Evolutionary conservation across 2,329 filamentous ascomycete species (phyloP), one percentile per base, ranked within the genome.

Genomic region (Neonectria neomacrospora): DNA sequence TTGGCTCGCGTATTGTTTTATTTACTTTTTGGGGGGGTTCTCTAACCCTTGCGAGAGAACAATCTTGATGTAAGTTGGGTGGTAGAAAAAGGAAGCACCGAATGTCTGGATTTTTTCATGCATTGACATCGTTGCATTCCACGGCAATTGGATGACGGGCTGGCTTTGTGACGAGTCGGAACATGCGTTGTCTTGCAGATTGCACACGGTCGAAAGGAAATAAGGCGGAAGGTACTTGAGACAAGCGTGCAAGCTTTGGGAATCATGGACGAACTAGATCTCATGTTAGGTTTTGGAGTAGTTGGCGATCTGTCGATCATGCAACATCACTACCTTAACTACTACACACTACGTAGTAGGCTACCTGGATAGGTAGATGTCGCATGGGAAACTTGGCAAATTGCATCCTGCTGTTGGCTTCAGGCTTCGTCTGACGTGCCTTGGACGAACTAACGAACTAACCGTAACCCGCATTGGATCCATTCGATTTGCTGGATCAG

Each of bases 351-450:
- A 16, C 12, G 5, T 34, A 14, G 32, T 34, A n/a, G 26, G n/a
- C n/a, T n/a, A n/a, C n/a, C n/a, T n/a, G n/a, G n/a, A n/a, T n/a
- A 18, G 26, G 14, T 37, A 18, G 26, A 50, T 20, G 11, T 50
- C 28, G 18, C n/a, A 50, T 50, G 47, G n/a, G 47, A 34, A 32
- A 47, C n/a, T 32, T 32, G 28, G 14, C n/a, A 50, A 50, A 50
- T 50, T 14, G 47, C 28, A 50, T 50, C 47, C 18, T 41, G 26
- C 9, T 16, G n/a, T 32, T 18, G 11, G 18, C 47, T 3, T 32
- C 3, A 28, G 26, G 11, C 20, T 30, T 30, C 5, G n/a, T 8
- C n/a, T 20, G n/a, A 5, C 20, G 23, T 18, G 45, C n/a, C 45
- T 9, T 11, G n/a, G 45, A n/a, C n/a, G n/a, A 5, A 12, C 44